Conservation (phyloP, 2,329 filamentous ascomycete genomes). For the Pestalotiopsis sp. region DNA sequence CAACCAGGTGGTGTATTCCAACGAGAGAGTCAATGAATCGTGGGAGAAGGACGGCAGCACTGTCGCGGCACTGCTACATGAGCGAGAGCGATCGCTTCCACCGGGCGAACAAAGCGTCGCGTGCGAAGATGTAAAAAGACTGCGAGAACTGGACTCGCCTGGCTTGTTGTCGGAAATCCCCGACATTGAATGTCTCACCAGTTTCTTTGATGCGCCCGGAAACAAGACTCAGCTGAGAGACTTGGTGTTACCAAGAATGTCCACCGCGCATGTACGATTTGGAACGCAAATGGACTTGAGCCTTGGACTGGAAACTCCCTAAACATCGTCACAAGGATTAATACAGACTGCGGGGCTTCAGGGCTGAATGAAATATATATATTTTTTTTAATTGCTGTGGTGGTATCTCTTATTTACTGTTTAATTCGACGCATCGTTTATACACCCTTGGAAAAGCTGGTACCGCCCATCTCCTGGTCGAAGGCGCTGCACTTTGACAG, state of each 20-base stretch:
- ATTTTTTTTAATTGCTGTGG: not conserved
- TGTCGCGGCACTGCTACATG: not conserved
- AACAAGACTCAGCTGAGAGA: not conserved
- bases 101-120: not conserved
- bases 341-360: not conserved
- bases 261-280: not conserved
- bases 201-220: not conserved
- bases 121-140: not conserved
- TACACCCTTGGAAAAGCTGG: conserved; percentile 28
- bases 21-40: conserved; percentile 16
- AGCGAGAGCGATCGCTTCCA: not conserved
- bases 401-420: not conserved
- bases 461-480: conserved; percentile 29
- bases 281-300: not conserved
- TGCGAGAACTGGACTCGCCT: not conserved
- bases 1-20: conserved; percentile 34
- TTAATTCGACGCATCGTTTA: conserved; percentile 3
- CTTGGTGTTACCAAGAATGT: not conserved
- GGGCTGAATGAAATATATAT: not conserved
- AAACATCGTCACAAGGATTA: too few relatives aligned
- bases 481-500: conserved; percentile 29
- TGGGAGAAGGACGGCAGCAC: not conserved
- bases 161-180: not conserved
- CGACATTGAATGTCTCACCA: not conserved
- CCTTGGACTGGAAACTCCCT: not conserved